Evolutionary conservation across 768 basidiomycete genomes (phyloP).

Genomic region (Termitomyces sp.): DNA sequence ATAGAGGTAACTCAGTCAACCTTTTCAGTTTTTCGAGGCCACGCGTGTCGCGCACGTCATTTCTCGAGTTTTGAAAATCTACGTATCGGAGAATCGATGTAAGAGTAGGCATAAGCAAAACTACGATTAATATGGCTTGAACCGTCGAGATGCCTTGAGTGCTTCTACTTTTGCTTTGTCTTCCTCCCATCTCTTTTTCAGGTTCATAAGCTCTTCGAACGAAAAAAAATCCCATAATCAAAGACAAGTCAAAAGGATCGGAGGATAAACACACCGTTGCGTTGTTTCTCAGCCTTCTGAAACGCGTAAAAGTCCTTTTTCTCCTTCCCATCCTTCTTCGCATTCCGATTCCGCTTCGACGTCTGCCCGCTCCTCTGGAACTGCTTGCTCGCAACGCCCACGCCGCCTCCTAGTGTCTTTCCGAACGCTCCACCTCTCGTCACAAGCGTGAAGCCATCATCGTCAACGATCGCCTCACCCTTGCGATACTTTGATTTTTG

Average conservation of each 20-base stretch:
- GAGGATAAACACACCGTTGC: slow-evolving; percentile 52
- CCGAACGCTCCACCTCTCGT: slow-evolving; percentile 91
- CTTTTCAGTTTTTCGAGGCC: background rate
- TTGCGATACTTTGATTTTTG: slow-evolving; percentile 66
- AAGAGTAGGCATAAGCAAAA: background rate
- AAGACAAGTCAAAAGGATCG: background rate
- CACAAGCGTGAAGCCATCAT: slow-evolving; percentile 92
- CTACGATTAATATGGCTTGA: slow-evolving; percentile 75
- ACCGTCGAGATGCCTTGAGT: slow-evolving; percentile 71
- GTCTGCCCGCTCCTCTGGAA: slow-evolving; percentile 60
- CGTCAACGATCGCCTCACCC: slow-evolving; percentile 88
- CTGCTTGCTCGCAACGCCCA: slow-evolving; percentile 56
- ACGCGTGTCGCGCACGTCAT: background rate
- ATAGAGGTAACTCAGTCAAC: background rate
- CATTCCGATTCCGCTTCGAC: slow-evolving; percentile 32
- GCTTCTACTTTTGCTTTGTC: slow-evolving; percentile 84
- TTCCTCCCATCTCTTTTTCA: slow-evolving; percentile 78
- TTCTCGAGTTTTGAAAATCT: too few species aligned
- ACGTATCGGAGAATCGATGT: background rate
- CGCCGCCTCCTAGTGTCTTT: slow-evolving; percentile 79
- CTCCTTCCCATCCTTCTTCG: slow-evolving; percentile 59
- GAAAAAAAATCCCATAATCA: background rate
- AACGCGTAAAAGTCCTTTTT: slow-evolving; percentile 84
- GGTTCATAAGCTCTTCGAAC: slow-evolving; percentile 59
- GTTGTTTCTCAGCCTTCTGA: slow-evolving; percentile 86